Evolutionary conservation across 371 early-diverging fungal species (phyloP), one percentile per base, ranked within the genome.

Genomic region (Circinella minor): DNA sequence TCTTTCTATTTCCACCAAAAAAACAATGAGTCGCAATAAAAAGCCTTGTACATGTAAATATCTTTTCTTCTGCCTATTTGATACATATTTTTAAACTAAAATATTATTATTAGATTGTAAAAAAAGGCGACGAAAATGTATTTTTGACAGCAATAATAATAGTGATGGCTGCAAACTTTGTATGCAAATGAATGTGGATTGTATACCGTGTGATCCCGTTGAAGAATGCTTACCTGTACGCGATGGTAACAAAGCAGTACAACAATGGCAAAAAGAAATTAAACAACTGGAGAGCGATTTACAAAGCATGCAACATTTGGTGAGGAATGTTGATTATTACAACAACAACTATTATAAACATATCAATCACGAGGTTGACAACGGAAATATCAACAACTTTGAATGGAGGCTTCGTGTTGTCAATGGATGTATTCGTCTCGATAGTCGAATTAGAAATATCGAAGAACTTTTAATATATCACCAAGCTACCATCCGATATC

Each of bases 361-460:
- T 27, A 27, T 27, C 27, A 27, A 27, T 27, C 27, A 27, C 27
- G 27, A 27, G 27, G 27, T 27, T 20, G 55, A 55, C 55, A 55
- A 18, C 3, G 18, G n/a, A 10, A 34, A 57, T 1, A 11, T 3
- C 34, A 8, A 13, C 4, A 2, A 18, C 11, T 18, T 27, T 11
- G 20, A 36, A 62, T 62, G 62, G 62, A 62, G 38, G 10, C 62
- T 62, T 36, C 5, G 62, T 62, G 62, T 62, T 11, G 39, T 38
- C 13, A 46, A 62, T 34, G 62, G 62, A 20, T 1, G 47, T 10
- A 62, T 62, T 62, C 39, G 34, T 38, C 47, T 62, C 4, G 47
- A 38, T 15, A n/a, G 43, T 39, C 38, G 62, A 38, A 62, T 62
- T 15, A 39, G 38, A 20, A 38, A 15, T 14, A n/a, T 62, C 4